A percentile compares a stretch with the other conserved stretches of the same genome.
phyloP scores from a whole-genome alignment of 23 red algal genomes.

The Gracilaria gracilis region DNA sequence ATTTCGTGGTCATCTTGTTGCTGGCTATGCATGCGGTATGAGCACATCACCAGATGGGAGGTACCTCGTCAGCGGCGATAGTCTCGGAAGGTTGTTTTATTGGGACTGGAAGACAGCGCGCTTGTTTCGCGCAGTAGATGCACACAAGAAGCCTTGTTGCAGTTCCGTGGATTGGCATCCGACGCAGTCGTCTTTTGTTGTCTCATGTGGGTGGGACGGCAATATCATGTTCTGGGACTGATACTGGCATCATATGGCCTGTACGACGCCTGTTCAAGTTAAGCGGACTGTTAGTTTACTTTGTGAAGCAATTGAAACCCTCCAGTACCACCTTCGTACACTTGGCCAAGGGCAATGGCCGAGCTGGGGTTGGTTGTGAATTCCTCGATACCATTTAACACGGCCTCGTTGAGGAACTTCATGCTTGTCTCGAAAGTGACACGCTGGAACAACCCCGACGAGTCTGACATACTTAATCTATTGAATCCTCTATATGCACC shows the following conservation, averaged over 20 bases:
- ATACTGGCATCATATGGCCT: not conserved
- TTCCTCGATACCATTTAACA: slow-evolving; percentile 70
- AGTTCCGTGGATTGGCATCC: slow-evolving; percentile 82
- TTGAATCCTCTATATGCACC: slow-evolving; percentile 88
- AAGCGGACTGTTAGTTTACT: slow-evolving; percentile 50
- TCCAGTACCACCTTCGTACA: slow-evolving; percentile 73
- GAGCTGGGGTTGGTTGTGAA: slow-evolving; percentile 76
- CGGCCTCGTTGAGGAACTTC: slow-evolving; percentile 83
- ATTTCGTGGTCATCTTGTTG: slow-evolving; percentile 87
- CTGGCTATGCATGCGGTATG: slow-evolving; percentile 82
- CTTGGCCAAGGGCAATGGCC: slow-evolving; percentile 57
- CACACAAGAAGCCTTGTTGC: slow-evolving; percentile 72
- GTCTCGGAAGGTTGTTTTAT: slow-evolving; percentile 79
- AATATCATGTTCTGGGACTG: slow-evolving; percentile 73
- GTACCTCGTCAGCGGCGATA: slow-evolving; percentile 83
- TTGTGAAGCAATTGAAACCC: slow-evolving; percentile 68
- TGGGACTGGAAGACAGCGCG: slow-evolving; percentile 90
- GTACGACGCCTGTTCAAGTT: not conserved
- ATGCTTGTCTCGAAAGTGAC: slow-evolving; percentile 95
- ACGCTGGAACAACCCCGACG: slow-evolving; percentile 79
- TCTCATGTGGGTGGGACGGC: slow-evolving; percentile 72
- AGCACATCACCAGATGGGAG: slow-evolving; percentile 83
- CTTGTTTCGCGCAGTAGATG: slow-evolving; percentile 67
- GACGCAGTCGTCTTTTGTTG: slow-evolving; percentile 61
- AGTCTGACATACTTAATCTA: slow-evolving; percentile 72